phyloP scores from a whole-genome alignment of 148 eudicot genomes.

The Fagopyrum tataricum region DNA sequence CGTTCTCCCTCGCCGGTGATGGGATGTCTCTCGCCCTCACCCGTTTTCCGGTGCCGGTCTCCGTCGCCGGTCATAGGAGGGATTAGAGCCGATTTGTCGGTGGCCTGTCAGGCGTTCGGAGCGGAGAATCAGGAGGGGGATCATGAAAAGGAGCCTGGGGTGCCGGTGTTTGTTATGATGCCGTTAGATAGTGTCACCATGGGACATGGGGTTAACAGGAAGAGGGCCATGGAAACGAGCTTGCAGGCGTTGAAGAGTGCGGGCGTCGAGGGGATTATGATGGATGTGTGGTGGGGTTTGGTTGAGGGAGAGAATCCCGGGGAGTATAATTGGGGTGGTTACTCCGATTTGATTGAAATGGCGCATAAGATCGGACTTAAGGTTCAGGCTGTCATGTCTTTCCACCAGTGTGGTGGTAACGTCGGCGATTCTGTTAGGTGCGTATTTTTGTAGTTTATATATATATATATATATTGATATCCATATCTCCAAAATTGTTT shows the following conservation, averaged over 20 bases:
- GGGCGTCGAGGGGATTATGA: constrained; percentile 62
- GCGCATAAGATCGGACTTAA: constrained; percentile 41
- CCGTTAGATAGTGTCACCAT: constrained; percentile 61
- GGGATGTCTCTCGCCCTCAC: constrained; percentile 20
- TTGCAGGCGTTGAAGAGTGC: constrained; percentile 42
- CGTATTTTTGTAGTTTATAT: constrained; percentile 1
- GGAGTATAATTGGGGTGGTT: constrained; percentile 55
- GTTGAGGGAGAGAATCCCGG: constrained; percentile 55
- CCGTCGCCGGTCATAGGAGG: constrained; percentile 16
- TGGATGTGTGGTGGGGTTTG: constrained; percentile 83
- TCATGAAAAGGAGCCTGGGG: constrained; percentile 27
- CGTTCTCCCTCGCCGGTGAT: constrained; percentile 23
- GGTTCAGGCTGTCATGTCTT: constrained; percentile 59
- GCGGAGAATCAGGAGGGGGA: neutral
- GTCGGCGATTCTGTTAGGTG: constrained; percentile 28
- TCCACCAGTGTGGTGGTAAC: constrained; percentile 60
- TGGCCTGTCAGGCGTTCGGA: constrained; percentile 28
- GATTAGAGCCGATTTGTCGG: constrained; percentile 24
- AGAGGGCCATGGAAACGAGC: constrained; percentile 61
- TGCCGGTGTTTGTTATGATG: constrained; percentile 75
- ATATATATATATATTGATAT: too few species aligned
- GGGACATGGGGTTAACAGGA: constrained; percentile 43
- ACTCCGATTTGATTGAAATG: constrained; percentile 33
- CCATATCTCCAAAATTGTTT: too few species aligned
- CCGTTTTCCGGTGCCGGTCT: constrained; percentile 25